These are phyloP conservation scores for Hamamelis virginiana DNA, from an alignment of 164 flowering plant species.

Conservation along the genomic window DNA sequence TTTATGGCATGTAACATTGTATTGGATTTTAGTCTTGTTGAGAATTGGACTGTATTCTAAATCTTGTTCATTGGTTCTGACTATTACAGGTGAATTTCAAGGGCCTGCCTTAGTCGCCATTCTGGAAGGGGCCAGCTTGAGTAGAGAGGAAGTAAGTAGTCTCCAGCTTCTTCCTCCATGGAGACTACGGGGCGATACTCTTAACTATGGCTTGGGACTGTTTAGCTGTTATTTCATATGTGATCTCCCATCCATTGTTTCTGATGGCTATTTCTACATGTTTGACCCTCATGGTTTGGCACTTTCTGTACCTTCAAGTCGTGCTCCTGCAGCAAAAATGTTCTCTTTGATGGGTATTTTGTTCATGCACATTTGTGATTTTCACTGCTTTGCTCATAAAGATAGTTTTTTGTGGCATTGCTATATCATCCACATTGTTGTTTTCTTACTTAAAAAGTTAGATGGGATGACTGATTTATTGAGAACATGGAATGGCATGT, in stretches of 20 bases:
- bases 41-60: background rate
- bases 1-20: background rate
- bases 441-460: background rate
- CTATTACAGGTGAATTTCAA: slow-evolving; percentile 78
- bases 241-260: slow-evolving; percentile 70
- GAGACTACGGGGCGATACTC: slow-evolving; percentile 76
- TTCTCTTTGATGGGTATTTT: slow-evolving; percentile 77
- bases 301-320: slow-evolving; percentile 57
- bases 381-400: background rate
- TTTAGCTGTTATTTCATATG: slow-evolving; percentile 73
- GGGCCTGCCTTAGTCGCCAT: slow-evolving; percentile 88
- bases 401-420: background rate
- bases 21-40: background rate
- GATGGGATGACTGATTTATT: no score
- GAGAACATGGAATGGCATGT: no score
- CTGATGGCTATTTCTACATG: slow-evolving; percentile 78
- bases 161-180: slow-evolving; percentile 93
- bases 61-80: slow-evolving; percentile 17
- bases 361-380: background rate
- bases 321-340: slow-evolving; percentile 69
- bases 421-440: background rate
- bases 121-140: slow-evolving; percentile 83
- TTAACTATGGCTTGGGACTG: slow-evolving; percentile 87
- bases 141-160: slow-evolving; percentile 70
- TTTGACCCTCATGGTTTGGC: slow-evolving; percentile 89